Evolutionary conservation across 371 early-diverging fungal species (phyloP).

Genomic region (Apophysomyces trapeziformis): DNA sequence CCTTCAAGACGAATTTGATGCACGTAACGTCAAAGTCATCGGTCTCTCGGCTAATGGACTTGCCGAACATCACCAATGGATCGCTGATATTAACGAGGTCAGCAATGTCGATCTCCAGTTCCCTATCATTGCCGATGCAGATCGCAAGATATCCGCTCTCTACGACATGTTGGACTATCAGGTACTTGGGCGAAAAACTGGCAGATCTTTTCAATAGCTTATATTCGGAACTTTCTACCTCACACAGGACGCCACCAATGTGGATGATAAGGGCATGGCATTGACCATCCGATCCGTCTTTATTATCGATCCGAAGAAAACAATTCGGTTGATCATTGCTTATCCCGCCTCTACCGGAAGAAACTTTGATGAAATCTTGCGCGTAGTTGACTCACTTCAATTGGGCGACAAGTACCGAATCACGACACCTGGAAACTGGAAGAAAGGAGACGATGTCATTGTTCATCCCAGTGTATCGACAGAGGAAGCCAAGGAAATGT

Average conservation of each 20-base stretch:
- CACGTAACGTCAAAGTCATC: constrained; percentile 85
- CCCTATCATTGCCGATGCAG: constrained; percentile 91
- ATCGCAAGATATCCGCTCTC: constrained; percentile 78
- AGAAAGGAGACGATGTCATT: constrained; percentile 82
- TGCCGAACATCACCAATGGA: constrained; percentile 81
- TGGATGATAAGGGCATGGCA: constrained; percentile 83
- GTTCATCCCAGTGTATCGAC: constrained; percentile 81
- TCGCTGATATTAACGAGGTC: constrained; percentile 86
- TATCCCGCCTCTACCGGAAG: constrained; percentile 92
- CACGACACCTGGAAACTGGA: constrained; percentile 95
- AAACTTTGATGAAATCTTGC: constrained; percentile 93
- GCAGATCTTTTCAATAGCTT: no score
- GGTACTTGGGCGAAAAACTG: not conserved
- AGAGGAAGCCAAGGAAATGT: constrained; percentile 80
- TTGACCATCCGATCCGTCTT: constrained; percentile 94
- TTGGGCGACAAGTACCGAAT: constrained; percentile 81
- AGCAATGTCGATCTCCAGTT: constrained; percentile 74
- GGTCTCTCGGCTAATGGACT: constrained; percentile 89
- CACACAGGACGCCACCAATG: constrained; percentile 80
- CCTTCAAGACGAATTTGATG: constrained; percentile 72
- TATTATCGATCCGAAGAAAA: constrained; percentile 89
- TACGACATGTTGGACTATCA: constrained; percentile 92
- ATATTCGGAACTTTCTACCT: not conserved
- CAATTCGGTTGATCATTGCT: constrained; percentile 81
- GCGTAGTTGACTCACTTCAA: constrained; percentile 89